These are phyloP conservation scores for Daedaleopsis sinensis DNA, from an alignment of 768 basidiomycete species.

Conservation along the genomic window DNA sequence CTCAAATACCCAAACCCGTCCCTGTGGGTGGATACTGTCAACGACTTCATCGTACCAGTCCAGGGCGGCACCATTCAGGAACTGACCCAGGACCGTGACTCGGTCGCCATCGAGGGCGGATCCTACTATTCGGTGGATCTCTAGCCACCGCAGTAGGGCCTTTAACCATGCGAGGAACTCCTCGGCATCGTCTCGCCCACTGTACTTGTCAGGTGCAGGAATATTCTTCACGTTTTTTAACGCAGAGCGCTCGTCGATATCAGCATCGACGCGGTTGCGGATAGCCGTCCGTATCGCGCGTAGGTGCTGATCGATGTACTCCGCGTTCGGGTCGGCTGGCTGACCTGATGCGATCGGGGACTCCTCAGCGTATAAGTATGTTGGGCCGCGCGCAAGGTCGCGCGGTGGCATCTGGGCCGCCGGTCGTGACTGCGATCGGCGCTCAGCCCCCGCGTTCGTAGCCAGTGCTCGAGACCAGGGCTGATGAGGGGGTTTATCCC, in stretches of 20 bases:
- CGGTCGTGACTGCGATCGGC: too few species aligned
- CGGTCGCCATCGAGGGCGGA: background rate
- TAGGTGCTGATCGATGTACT: background rate
- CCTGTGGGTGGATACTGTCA: background rate
- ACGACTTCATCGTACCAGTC: conserved; percentile 1
- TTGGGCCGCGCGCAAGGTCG: too few species aligned
- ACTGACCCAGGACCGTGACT: background rate
- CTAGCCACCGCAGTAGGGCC: background rate
- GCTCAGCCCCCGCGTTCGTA: too few species aligned
- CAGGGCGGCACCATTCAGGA: background rate
- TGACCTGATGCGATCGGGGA: too few species aligned
- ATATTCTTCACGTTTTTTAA: background rate
- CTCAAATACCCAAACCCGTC: background rate
- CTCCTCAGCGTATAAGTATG: too few species aligned
- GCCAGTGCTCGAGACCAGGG: too few species aligned
- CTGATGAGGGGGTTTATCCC: too few species aligned
- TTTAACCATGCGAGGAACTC: background rate
- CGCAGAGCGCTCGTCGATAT: background rate
- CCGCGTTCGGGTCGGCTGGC: background rate
- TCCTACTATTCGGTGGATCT: background rate
- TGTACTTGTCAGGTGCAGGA: background rate
- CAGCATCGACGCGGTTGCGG: background rate
- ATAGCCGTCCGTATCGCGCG: background rate
- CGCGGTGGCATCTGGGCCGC: too few species aligned
- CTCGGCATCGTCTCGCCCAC: conserved; percentile 2